Base-by-base conservation (phyloP, 2,329 filamentous ascomycete species). In the Pseudocercospora fijiensis region DNA sequence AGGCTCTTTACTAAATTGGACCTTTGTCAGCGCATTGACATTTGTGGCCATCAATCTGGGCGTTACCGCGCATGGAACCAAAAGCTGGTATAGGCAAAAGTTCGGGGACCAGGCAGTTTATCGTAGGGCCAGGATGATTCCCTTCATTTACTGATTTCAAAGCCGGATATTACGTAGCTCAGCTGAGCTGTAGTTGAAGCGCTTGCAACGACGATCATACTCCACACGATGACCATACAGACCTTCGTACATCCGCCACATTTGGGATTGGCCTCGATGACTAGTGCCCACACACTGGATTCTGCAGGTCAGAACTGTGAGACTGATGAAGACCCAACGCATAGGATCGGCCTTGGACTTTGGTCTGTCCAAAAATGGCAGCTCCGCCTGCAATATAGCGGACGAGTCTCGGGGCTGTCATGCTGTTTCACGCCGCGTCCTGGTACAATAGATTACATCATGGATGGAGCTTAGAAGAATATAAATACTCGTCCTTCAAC, bases 41-140 rank as follows among this genome's bases (percentile, higher is more conserved):
- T 96, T 98, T 75, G 90, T 96, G 28, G 81, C 81, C 6, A 83
- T 87, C 58, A 97, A 96, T 76, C 83, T 98, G 26, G 91, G 89
- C 13, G 84, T 92, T 22, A 96, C 93, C 6, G 93, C 95, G 3
- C 79, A 84, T 45, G 89, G 86, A 22, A 96, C 91, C 9, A 90
- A 87, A 74, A 79, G 82, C 70, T 98, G 92, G 92, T 96, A 96
- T 79, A 79, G 78, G 67, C 77, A 83, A 22, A 92, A 88, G 72
- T 96, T 96, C 75, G 91, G 91, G 9, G 76, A 76, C 55, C 83
- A 88, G 13, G 83, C 82, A 59, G 84, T 94, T 28, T 80, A 81
- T 62, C 78, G 78, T 16, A 88, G 84, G 74, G 92, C 88, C 88
- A 88, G 81, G 67, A 94, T 96, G 86, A 83, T 96, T 67, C 92